Conservation (phyloP, 2,329 filamentous ascomycete species). For the Epichloe brachyelytri region DNA sequence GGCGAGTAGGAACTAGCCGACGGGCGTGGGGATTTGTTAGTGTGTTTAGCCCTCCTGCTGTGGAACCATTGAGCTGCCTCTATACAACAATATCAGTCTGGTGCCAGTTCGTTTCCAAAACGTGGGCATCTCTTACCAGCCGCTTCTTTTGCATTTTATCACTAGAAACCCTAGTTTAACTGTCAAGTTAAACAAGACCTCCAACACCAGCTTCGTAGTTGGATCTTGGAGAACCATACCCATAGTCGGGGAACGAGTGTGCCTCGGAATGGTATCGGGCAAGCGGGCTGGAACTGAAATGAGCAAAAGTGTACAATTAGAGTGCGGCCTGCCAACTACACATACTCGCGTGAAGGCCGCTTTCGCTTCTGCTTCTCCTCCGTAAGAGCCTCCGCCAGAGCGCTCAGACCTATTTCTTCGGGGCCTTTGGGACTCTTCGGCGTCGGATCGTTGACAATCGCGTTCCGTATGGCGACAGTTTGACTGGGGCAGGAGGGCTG, state of each 20-base stretch:
- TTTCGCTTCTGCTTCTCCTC: conserved; percentile 8
- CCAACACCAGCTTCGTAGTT: background rate
- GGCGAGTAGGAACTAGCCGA: background rate
- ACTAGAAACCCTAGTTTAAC: conserved; percentile 10
- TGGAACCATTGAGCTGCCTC: conserved; percentile 4
- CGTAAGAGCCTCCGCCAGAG: conserved; percentile 1
- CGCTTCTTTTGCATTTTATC: conserved; percentile 11
- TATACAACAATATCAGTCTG: background rate
- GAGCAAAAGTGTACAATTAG: background rate
- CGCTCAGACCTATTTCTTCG: conserved; percentile 1
- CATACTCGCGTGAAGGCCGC: conserved; percentile 20
- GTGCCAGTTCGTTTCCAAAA: background rate
- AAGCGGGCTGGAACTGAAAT: conserved; percentile 14
- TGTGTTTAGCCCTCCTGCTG: conserved; percentile 6
- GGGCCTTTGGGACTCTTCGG: conserved; percentile 14
- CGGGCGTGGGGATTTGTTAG: background rate
- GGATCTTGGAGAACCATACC: conserved; percentile 15
- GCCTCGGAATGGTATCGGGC: conserved; percentile 23
- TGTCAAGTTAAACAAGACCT: background rate
- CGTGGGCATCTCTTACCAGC: conserved; percentile 12
- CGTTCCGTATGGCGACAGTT: background rate
- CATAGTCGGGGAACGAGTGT: conserved; percentile 30
- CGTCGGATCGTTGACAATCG: conserved; percentile 10
- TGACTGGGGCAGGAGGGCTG: background rate
- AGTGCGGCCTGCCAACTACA: conserved; percentile 1